Conservation (phyloP, 768 basidiomycete genomes). For the Psilocybe cubensis region DNA sequence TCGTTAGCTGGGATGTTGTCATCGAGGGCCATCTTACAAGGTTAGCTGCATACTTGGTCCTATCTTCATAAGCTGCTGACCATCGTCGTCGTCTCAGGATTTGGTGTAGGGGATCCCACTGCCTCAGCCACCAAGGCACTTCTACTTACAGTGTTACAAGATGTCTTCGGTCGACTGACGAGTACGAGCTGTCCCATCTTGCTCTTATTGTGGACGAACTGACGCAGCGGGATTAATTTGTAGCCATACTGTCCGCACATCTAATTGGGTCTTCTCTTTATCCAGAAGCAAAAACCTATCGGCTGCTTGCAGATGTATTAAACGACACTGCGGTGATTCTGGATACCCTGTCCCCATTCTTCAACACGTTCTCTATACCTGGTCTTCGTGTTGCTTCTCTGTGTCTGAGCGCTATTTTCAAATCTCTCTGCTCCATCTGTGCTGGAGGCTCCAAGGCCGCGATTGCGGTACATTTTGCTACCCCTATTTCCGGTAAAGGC, state of each 20-base stretch:
- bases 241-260: slow-evolving; percentile 68
- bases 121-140: slow-evolving; percentile 70
- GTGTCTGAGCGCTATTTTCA: slow-evolving; percentile 61
- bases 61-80: not conserved
- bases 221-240: not conserved
- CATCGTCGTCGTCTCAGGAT: slow-evolving; percentile 38
- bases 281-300: slow-evolving; percentile 73
- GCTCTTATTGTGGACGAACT: not conserved
- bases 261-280: slow-evolving; percentile 64
- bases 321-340: slow-evolving; percentile 65
- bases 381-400: slow-evolving; percentile 50
- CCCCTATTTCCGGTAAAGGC: slow-evolving; percentile 50
- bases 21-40: slow-evolving; percentile 70
- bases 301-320: slow-evolving; percentile 66
- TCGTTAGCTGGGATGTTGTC: slow-evolving; percentile 65
- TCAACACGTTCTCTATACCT: slow-evolving; percentile 43
- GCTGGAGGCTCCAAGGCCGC: slow-evolving; percentile 75
- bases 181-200: slow-evolving; percentile 42
- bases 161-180: slow-evolving; percentile 62
- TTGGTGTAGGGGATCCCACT: slow-evolving; percentile 71
- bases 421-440: slow-evolving; percentile 63
- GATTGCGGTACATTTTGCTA: slow-evolving; percentile 67
- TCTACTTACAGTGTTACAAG: slow-evolving; percentile 67
- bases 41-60: slow-evolving; percentile 28
- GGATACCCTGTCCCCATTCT: slow-evolving; percentile 61